Base-by-base conservation (phyloP, 2,329 filamentous ascomycete genomes). In the Pseudovirgaria hyperparasitica region DNA sequence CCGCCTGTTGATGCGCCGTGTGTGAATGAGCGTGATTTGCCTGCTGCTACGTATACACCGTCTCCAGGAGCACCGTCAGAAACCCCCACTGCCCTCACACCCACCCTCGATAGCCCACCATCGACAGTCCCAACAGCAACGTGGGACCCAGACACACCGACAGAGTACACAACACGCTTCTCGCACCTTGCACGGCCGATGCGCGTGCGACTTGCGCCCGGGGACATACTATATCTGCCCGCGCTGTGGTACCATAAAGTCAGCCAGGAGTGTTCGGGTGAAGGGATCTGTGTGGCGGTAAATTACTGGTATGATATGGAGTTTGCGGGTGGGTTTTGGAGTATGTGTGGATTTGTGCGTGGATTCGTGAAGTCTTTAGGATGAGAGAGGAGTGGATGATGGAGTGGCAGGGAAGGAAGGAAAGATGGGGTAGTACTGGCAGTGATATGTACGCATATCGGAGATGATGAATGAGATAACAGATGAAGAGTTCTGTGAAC, bases 271-370 rank as follows among this genome's bases (percentile, higher is more conserved):
- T 74, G 71, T 37, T 64, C 63, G 0, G 58, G 70, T 1, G 78
- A 85, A 35, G 76, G 75, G 0, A 71, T 86, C 17, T 82, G 80
- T 22, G 72, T 79, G 29, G 79, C 82, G 2, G 73, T 85, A 19
- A 90, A 90, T 43, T 87, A 87, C 50, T 90, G 82, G 77, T 85
- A 85, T 38, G 80, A 87, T 46, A 78, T 86, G 67, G 76, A 82
- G 16, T 86, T 82, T 40, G 62, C 62, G 15, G 78, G 80, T 0
- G 65, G 70, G 0, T 67, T 84, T 19, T 84, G 76, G 54, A 66
- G 76, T 3, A 48, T 67, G 24, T 62, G 61, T 17, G 58, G 59
- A 6, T 79, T 80, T 44, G 60, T 47, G 3, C 36, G 52, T 15
- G 41, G 34, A 3, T 39, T 42, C n/a, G n/a, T n/a, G n/a, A n/a